Evolutionary conservation across 1,139 yeast species (phyloP).

Genomic region (Suhomyces maxii): DNA sequence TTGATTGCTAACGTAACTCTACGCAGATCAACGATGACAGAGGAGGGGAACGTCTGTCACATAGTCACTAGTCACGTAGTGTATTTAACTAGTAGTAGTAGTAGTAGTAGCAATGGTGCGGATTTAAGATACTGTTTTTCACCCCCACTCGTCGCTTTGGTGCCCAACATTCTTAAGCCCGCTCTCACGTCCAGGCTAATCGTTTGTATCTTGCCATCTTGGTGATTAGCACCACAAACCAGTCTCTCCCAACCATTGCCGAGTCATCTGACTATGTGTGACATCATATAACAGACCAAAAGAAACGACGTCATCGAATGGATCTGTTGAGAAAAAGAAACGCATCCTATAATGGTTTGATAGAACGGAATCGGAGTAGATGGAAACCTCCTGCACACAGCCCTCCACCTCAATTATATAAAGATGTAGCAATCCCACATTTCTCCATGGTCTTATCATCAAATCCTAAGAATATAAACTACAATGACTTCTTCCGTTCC

Average conservation of each 20-base stretch:
- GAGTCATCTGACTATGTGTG: slow-evolving; percentile 5
- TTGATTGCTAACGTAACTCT: no score
- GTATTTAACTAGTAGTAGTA: no score
- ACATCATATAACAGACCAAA: slow-evolving; percentile 9
- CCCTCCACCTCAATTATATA: slow-evolving; percentile 2
- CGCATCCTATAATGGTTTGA: neutral
- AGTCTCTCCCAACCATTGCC: neutral
- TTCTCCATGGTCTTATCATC: neutral
- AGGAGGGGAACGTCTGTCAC: no score
- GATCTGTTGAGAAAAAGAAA: slow-evolving; percentile 2
- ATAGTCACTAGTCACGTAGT: no score
- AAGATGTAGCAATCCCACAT: slow-evolving; percentile 2
- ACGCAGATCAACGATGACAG: no score
- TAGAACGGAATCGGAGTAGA: slow-evolving; percentile 8
- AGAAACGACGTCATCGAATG: slow-evolving; percentile 11
- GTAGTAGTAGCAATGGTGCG: neutral
- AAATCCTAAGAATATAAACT: neutral
- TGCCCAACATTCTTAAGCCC: slow-evolving; percentile 6
- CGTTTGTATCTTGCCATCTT: neutral
- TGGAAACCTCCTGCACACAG: slow-evolving; percentile 6
- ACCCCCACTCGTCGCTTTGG: neutral
- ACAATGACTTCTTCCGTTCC: slow-evolving; percentile 35
- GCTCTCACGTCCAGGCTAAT: neutral
- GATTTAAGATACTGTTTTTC: neutral
- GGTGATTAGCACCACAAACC: neutral